Base-by-base conservation (phyloP, 352 stramenopile genomes). In the Globisporangium recalcitrans region DNA sequence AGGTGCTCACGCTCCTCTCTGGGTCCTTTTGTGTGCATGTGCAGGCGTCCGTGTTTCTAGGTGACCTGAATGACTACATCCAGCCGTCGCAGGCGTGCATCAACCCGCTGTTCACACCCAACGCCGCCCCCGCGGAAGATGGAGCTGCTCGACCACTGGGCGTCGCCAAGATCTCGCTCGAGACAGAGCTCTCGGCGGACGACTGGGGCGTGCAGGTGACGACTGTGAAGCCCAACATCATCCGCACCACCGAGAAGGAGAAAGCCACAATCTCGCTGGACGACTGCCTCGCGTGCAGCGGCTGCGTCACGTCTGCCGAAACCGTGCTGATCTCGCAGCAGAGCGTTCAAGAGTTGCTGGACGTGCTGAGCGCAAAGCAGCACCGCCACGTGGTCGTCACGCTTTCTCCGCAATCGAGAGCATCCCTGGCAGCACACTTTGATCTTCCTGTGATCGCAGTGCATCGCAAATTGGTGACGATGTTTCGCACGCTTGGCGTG, bases 241-340 rank as follows among this genome's bases (percentile, higher is more conserved):
- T 96, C 67, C 84, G 80, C 51, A 87, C 80, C 14, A 82, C 70
- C 9, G 73, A 68, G 38, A 69, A 88, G 58, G 80, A 96, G 67
- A 95, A 96, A 53, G 93, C 93, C 7, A 96, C 88, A 9, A 96
- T 98, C 48, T 98, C 94, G 52, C 84, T 99, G 24, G 92, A 96
- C 40, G 96, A 99, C 77, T 99, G 96, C 65, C 89, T 99, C 42
- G 96, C 96, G 1, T 99, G 96, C 78, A 98, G 87, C 26, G 96
- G 96, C 57, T 99, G 96, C 69, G 94, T 99, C 52, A 99, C 97
- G 57, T 98, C 95, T n/a, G 95, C 97, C 2, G 97, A 99, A 80
- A 97, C 96, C n/a, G 95, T 99, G n/a, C 77, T 99, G 13, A 94
- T 99, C 72, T 96, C 96, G 52, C 89, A 98, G 67, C 93, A 98